Evolutionary conservation across 495 filamentous ascomycete species (phyloP), one percentile per base, ranked within the genome.

Genomic region (Penicillium antarcticum): DNA sequence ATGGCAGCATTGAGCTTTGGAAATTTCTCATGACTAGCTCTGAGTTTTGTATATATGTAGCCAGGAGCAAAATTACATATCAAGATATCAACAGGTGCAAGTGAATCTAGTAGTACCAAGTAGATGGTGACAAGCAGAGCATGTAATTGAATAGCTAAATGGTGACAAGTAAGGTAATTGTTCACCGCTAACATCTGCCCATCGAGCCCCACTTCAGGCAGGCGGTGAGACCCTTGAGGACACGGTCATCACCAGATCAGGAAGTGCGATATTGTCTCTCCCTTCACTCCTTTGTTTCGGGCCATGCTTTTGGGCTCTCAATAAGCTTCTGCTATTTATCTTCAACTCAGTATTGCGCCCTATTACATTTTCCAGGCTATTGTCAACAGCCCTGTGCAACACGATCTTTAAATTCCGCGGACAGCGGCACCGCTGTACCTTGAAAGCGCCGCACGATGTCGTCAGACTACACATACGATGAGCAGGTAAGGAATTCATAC

Each of bases 401-500:
- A 63, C 60, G 43, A 63, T 56, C 60, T 58, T 61, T 63, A 45
- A 60, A 58, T 59, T 60, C 56, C 50, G 61, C 62, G 62, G 54
- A 44, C 50, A 46, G 55, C 56, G 71, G 70, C 67, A 62, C 69
- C 65, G 64, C 66, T 72, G 42, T 53, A 61, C 61, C 55, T 58
- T 70, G 54, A 74, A 60, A 38, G 52, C 56, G 53, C 62, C 63
- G 69, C 83, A 82, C 65, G 61, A 95, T 95, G 90, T 92, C 89
- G 64, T 89, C 89, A 58, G 94, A 97, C 69, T 98, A 98, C 78
- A 92, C 86, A 59, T 98, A 98, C 73, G 94, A 98, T 81, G 89
- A 96, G 63, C 80, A 91, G 84, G 87, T 88, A 58, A 36, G 73
- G 35, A 32, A 29, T 14, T 33, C 7, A 29, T 39, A 12, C 7